Evolutionary conservation across 2,329 filamentous ascomycete species (phyloP).

Genomic region (Plenodomus lindquistii): DNA sequence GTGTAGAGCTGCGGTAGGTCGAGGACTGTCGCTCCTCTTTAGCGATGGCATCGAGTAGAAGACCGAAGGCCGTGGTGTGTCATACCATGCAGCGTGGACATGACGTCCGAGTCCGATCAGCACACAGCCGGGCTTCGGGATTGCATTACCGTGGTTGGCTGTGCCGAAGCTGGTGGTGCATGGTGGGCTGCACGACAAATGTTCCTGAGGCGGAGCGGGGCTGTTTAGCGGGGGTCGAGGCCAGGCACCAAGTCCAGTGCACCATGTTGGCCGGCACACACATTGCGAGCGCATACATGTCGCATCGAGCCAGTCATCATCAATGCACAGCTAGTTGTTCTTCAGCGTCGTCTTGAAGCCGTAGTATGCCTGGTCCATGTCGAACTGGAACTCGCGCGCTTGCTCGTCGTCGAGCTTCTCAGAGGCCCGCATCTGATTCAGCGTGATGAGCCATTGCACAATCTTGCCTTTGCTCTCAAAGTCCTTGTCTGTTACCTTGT

Average conservation of each 20-base stretch:
- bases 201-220: not conserved
- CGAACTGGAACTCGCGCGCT: conserved; percentile 84
- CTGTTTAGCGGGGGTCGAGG: not conserved
- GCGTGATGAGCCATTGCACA: conserved; percentile 94
- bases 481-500: conserved; percentile 92
- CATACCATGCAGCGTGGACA: conserved; percentile 36
- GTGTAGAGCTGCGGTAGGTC: conserved; percentile 85
- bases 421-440: conserved; percentile 97
- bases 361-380: conserved; percentile 92
- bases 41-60: not conserved
- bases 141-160: not conserved
- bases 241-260: not conserved
- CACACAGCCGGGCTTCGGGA: not conserved
- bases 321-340: conserved; percentile 27
- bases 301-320: too few relatives aligned
- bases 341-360: conserved; percentile 82
- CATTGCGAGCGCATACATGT: not conserved
- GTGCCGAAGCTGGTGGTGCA: not conserved
- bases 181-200: not conserved
- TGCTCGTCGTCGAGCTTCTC: conserved; percentile 88
- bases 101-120: conserved; percentile 8
- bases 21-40: conserved; percentile 52
- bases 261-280: not conserved
- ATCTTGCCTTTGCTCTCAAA: conserved; percentile 97
- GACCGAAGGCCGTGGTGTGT: not conserved